These are phyloP conservation scores for Apiospora phragmitis DNA, from an alignment of 2,329 filamentous ascomycete species.

Conservation along the genomic window DNA sequence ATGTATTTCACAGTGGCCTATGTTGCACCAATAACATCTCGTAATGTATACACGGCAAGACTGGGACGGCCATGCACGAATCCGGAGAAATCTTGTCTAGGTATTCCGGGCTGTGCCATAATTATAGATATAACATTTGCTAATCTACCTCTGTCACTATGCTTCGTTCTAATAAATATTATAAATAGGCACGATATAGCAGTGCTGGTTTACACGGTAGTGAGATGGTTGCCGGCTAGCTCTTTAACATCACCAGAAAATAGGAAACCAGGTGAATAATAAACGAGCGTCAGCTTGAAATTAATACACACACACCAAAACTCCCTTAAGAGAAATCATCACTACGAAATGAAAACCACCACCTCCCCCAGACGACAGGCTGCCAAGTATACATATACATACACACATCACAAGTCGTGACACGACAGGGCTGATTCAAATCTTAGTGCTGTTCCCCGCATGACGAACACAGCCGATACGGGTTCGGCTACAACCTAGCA, in stretches of 20 bases:
- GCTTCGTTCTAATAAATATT: too few relatives aligned
- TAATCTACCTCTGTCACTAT: neutral
- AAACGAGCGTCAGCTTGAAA: too few relatives aligned
- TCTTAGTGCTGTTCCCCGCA: slow-evolving; percentile 4
- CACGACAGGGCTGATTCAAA: neutral
- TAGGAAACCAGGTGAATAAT: too few relatives aligned
- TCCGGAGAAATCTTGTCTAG: neutral
- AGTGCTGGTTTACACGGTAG: too few relatives aligned
- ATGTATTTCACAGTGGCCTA: neutral
- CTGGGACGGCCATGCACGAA: neutral
- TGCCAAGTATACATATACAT: neutral
- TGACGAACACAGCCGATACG: slow-evolving; percentile 1
- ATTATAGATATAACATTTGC: too few relatives aligned
- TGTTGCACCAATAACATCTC: neutral
- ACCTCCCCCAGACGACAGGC: neutral
- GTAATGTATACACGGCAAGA: neutral
- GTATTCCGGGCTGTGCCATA: neutral
- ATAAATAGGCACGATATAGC: too few relatives aligned
- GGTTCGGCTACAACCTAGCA: neutral
- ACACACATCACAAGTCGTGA: neutral
- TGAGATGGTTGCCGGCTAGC: too few relatives aligned
- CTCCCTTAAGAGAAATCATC: too few relatives aligned
- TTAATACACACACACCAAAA: too few relatives aligned
- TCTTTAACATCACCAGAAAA: too few relatives aligned
- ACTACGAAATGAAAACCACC: too few relatives aligned